Evolutionary conservation across 2,329 filamentous ascomycete species (phyloP).

Genomic region (Neofusicoccum parvum): DNA sequence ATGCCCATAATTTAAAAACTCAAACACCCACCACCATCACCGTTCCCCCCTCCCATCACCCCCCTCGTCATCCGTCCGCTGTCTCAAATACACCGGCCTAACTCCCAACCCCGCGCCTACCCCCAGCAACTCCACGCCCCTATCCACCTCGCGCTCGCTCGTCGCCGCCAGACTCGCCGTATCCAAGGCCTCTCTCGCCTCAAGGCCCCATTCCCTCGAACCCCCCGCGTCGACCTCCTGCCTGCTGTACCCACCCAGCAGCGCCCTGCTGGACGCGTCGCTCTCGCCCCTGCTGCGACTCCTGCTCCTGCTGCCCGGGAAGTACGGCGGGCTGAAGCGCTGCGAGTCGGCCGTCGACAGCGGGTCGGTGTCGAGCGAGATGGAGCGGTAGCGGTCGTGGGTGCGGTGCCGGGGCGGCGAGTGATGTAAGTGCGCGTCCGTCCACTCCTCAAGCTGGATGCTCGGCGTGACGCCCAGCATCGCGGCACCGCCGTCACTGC

Average conservation of each 20-base stretch:
- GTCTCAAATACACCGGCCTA: neutral
- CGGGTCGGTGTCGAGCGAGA: neutral
- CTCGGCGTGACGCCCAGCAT: neutral
- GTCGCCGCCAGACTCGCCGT: neutral
- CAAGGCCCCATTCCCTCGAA: neutral
- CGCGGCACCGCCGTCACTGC: neutral
- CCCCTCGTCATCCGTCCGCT: neutral
- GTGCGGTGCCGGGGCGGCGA: neutral
- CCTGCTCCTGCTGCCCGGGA: neutral
- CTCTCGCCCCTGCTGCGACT: neutral
- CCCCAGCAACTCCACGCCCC: neutral
- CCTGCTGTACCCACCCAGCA: neutral
- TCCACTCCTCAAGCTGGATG: neutral
- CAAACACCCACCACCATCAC: too few relatives aligned
- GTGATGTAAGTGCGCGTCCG: neutral
- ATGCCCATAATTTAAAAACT: too few relatives aligned
- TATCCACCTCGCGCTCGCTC: neutral
- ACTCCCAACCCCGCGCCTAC: neutral
- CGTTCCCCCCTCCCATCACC: slow-evolving; percentile 28
- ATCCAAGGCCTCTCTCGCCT: neutral
- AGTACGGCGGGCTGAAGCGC: neutral
- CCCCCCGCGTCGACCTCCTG: neutral
- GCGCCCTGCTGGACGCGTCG: neutral
- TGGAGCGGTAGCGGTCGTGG: neutral
- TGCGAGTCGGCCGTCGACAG: too few relatives aligned